These are phyloP conservation scores for Chaetomiaceae sp. DNA, from an alignment of 2,329 filamentous ascomycete species.

Conservation along the genomic window DNA sequence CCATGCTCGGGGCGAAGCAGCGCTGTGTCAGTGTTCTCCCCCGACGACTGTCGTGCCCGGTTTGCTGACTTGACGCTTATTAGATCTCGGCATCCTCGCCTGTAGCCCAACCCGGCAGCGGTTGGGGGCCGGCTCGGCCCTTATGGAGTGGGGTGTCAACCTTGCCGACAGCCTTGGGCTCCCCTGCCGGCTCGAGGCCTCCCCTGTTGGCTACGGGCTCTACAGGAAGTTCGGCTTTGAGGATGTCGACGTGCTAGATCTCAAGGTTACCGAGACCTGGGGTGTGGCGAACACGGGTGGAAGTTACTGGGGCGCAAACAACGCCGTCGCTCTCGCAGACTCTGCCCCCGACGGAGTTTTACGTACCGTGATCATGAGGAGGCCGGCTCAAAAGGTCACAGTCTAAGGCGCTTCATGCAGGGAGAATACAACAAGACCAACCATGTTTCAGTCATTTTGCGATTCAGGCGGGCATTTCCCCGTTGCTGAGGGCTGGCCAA, in stretches of 20 bases:
- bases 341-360: slow-evolving; percentile 21
- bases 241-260: slow-evolving; percentile 27
- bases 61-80: not conserved
- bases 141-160: slow-evolving; percentile 27
- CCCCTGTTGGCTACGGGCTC: slow-evolving; percentile 28
- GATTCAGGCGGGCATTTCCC: not conserved
- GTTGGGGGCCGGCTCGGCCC: slow-evolving; percentile 28
- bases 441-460: too few species aligned
- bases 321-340: slow-evolving; percentile 23
- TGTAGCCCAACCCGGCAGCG: slow-evolving; percentile 23
- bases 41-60: not conserved
- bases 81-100: slow-evolving; percentile 28
- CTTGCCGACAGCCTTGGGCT: slow-evolving; percentile 28
- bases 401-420: not conserved
- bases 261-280: slow-evolving; percentile 22
- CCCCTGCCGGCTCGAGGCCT: slow-evolving; percentile 28
- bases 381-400: slow-evolving; percentile 13
- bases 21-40: slow-evolving; percentile 24
- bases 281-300: slow-evolving; percentile 18
- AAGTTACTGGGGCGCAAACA: slow-evolving; percentile 28
- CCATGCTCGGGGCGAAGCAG: slow-evolving; percentile 25
- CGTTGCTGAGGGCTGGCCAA: not conserved
- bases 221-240: slow-evolving; percentile 30
- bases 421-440: not conserved
- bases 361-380: slow-evolving; percentile 29